These are phyloP conservation scores for Populus ilicifolia DNA, from an alignment of 345 rosid species.

Conservation along the genomic window DNA sequence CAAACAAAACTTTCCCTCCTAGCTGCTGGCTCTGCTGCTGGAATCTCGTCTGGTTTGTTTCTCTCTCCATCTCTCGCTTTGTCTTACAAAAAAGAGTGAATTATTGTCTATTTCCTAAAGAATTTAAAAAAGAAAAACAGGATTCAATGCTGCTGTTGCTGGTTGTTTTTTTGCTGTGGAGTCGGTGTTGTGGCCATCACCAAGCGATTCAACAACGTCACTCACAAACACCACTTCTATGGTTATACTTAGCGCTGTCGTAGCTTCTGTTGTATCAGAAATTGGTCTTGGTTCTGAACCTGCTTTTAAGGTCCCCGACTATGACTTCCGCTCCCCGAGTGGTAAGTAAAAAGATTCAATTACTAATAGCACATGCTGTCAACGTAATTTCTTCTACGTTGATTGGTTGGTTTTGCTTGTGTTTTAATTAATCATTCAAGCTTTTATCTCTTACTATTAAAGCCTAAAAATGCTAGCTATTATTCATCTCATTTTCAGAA, in stretches of 20 bases:
- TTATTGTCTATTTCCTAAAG: too few relatives aligned
- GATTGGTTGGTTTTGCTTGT: too few relatives aligned
- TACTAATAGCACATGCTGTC: too few relatives aligned
- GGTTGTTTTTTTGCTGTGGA: slow-evolving; percentile 95
- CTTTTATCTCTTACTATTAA: too few relatives aligned
- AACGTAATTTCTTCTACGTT: too few relatives aligned
- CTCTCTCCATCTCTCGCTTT: background rate
- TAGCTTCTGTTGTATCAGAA: slow-evolving; percentile 83
- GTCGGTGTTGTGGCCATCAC: slow-evolving; percentile 87
- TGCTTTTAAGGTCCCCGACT: slow-evolving; percentile 81
- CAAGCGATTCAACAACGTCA: slow-evolving; percentile 47
- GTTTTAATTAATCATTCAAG: too few relatives aligned
- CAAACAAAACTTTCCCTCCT: slow-evolving; percentile 57
- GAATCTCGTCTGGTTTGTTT: slow-evolving; percentile 71
- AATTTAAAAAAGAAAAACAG: slow-evolving; percentile 25
- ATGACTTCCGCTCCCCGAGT: slow-evolving; percentile 84
- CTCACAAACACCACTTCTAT: slow-evolving; percentile 77
- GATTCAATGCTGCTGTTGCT: slow-evolving; percentile 96
- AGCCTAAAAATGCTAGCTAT: too few relatives aligned
- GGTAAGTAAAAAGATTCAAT: slow-evolving; percentile 35
- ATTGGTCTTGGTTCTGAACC: slow-evolving; percentile 86
- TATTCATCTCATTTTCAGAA: slow-evolving; percentile 48
- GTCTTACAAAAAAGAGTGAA: background rate
- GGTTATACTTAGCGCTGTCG: slow-evolving; percentile 89
- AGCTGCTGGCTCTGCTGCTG: slow-evolving; percentile 94